A percentile compares a stretch with the other conserved stretches of the same genome.
phyloP scores from a whole-genome alignment of 257 asterid species.

The Oldenlandia corymbosa region DNA sequence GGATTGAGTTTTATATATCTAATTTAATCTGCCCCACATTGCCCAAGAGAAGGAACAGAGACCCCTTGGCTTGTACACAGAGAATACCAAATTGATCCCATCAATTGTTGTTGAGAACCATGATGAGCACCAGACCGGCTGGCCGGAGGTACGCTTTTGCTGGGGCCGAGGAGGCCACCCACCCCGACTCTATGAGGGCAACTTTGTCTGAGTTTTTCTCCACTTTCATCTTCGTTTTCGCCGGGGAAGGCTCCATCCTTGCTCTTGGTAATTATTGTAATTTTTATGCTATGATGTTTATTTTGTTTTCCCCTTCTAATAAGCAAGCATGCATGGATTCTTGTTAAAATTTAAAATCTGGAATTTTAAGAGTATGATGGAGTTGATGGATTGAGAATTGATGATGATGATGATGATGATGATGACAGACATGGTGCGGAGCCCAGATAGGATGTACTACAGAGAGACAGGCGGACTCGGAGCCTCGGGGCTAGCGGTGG shows the following conservation, averaged over 20 bases:
- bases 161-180: conserved; percentile 88
- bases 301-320: background rate
- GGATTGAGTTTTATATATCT: too few relatives aligned
- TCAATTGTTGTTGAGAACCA: background rate
- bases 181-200: conserved; percentile 82
- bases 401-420: background rate
- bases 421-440: conserved; percentile 2
- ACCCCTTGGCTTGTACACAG: background rate
- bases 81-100: background rate
- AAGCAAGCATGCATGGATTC: too few relatives aligned
- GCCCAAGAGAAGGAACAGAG: too few relatives aligned
- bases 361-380: too few relatives aligned
- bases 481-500: conserved; percentile 49
- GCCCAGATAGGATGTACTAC: conserved; percentile 60
- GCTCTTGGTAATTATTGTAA: conserved; percentile 60
- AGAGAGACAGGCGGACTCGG: conserved; percentile 31
- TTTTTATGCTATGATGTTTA: background rate
- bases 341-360: too few relatives aligned
- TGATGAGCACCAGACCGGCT: conserved; percentile 39
- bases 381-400: too few relatives aligned
- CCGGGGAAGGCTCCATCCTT: conserved; percentile 84
- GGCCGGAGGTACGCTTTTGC: conserved; percentile 77
- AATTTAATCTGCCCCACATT: too few relatives aligned
- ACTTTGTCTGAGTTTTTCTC: conserved; percentile 75
- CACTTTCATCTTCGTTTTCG: conserved; percentile 82